Conservation (phyloP, 768 basidiomycete genomes). For the Trametes maxima region DNA sequence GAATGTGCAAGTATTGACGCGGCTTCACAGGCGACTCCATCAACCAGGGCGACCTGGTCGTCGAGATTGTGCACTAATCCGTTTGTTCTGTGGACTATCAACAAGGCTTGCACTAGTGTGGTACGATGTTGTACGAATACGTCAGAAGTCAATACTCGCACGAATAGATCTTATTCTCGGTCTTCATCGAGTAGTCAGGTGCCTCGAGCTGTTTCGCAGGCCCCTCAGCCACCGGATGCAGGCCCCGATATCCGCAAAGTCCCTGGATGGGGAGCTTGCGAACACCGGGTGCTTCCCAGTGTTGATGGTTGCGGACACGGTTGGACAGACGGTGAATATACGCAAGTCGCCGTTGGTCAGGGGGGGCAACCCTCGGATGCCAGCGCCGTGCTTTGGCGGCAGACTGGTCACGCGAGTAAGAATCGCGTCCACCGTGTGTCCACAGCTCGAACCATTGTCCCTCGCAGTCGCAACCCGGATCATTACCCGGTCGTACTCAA, state of each 20-base stretch:
- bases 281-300: background rate
- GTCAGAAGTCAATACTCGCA: conserved; percentile 22
- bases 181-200: conserved; percentile 10
- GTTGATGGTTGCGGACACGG: background rate
- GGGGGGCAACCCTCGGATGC: background rate
- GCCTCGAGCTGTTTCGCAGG: background rate
- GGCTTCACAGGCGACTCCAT: conserved; percentile 77
- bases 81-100: conserved; percentile 5
- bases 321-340: background rate
- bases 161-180: conserved; percentile 8
- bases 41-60: conserved; percentile 89
- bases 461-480: conserved; percentile 9
- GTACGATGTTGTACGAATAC: conserved; percentile 23
- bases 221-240: conserved; percentile 6
- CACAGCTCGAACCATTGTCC: background rate
- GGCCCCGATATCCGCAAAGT: conserved; percentile 6
- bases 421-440: background rate
- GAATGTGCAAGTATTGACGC: conserved; percentile 10
- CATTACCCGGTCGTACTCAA: conserved; percentile 6
- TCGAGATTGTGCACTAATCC: conserved; percentile 78
- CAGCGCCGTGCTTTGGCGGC: background rate
- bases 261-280: conserved; percentile 8
- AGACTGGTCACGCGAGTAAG: conserved; percentile 8
- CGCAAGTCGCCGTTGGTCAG: conserved; percentile 6
- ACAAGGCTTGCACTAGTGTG: background rate